Evolutionary conservation across 129 eudicot species (phyloP).

Genomic region (Deinandra increscens): DNA sequence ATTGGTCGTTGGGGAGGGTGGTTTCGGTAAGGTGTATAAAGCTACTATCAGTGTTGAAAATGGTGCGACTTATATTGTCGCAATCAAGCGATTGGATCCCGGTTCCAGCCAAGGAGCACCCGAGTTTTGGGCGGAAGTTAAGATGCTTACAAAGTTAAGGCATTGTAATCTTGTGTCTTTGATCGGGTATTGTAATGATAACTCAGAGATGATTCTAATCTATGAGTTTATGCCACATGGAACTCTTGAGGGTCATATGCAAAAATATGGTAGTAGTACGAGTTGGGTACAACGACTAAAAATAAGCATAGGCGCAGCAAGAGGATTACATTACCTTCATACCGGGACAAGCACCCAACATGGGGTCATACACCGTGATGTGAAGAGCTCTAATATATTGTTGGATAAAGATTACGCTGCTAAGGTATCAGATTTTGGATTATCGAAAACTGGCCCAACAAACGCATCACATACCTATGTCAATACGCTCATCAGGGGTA

Average conservation of each 20-base stretch:
- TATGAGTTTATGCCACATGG: not conserved
- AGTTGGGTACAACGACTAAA: not conserved
- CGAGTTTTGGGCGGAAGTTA: not conserved
- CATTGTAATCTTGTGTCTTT: slow-evolving; percentile 1
- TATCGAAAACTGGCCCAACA: slow-evolving; percentile 2
- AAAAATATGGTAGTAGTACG: not conserved
- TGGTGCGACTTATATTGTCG: not conserved
- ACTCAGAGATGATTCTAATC: not conserved
- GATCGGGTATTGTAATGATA: not conserved
- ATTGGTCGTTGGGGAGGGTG: not conserved
- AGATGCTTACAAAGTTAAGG: not conserved
- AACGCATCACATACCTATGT: not conserved
- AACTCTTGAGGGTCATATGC: not conserved
- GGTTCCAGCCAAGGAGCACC: not conserved
- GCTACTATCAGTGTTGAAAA: not conserved
- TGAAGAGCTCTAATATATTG: no score
- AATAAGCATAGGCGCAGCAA: not conserved
- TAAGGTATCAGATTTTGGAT: not conserved
- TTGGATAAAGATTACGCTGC: not conserved
- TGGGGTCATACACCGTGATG: not conserved
- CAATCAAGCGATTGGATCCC: not conserved
- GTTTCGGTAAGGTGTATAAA: not conserved
- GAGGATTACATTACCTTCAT: not conserved
- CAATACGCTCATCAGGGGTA: not conserved
- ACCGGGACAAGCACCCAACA: not conserved